Evolutionary conservation across 2,329 filamentous ascomycete species (phyloP).

Genomic region (Aspergillus piperis): DNA sequence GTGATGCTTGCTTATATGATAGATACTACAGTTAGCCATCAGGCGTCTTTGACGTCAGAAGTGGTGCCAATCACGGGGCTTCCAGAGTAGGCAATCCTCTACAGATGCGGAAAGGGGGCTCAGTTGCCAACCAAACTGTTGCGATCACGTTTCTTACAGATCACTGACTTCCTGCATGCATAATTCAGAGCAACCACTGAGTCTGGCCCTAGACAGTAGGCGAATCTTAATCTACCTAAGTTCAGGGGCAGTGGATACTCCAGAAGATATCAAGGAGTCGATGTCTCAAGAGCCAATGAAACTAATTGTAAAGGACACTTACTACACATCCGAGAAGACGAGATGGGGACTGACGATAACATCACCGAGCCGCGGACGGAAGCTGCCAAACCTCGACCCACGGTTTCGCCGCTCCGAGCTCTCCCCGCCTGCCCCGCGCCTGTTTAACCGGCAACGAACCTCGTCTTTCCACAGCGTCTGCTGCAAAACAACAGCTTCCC

Average conservation of each 20-base stretch:
- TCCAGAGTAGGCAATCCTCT: background rate
- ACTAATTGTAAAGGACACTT: background rate
- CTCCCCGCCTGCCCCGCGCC: slow-evolving; percentile 30
- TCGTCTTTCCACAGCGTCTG: slow-evolving; percentile 6
- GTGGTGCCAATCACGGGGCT: background rate
- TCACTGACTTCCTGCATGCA: background rate
- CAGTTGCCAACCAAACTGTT: background rate
- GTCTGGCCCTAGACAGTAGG: background rate
- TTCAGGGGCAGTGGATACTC: background rate
- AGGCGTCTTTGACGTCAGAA: background rate
- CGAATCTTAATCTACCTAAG: background rate
- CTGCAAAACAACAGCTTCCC: background rate
- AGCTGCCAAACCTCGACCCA: slow-evolving; percentile 8
- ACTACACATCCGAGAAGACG: too few relatives aligned
- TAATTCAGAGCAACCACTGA: background rate
- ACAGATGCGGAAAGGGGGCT: too few relatives aligned
- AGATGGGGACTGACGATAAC: background rate
- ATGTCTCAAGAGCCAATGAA: background rate
- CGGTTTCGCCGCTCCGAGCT: slow-evolving; percentile 18
- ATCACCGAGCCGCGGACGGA: background rate
- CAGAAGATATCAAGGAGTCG: background rate
- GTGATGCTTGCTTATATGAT: too few relatives aligned
- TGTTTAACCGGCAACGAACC: background rate
- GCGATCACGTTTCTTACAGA: background rate
- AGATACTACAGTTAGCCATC: too few relatives aligned